Base-by-base conservation (phyloP, 805 yeast species). In the Saturnispora serradocipensis region DNA sequence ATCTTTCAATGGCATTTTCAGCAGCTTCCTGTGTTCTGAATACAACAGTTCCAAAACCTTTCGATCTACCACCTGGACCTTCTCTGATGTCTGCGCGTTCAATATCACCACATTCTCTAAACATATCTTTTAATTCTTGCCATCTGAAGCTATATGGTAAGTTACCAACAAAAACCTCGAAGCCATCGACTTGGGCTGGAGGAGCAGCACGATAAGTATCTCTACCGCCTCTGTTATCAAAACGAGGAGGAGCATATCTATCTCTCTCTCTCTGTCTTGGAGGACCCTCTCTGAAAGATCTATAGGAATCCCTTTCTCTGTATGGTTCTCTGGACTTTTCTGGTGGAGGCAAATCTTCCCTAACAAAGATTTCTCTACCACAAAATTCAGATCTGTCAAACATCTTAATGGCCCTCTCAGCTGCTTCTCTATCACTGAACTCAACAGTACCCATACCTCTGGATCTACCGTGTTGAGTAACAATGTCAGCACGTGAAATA, bases 371-470 rank as follows among this genome's bases (percentile, higher is more conserved):
- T 60, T 80, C 83, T 67, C 97, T 82, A 13, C 88, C 95, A 62
- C 73, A 68, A 56, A 82, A 77, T 35, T 71, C 72, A 30, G 81
- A 73, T 61, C 86, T 82, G 67, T 86, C 85, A 60, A 75, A 84
- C 59, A 78, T 73, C 50, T 73, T 69, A 60, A 89, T 87, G 11
- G 97, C 97, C 24, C 71, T 74, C 45, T 73, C 75, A 5, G 88
- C 96, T 51, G 81, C 84, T 16, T 76, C 82, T 54, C 74, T 73
- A 53, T 72, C 72, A 11, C 80, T 72, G 61, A 84, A 90, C 67
- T 89, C 97, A 42, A 89, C 96, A 24, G 96, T 87, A 40, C 90
- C 91, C 91, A 84, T 85, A 56, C 95, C 95, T 69, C 91, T 75
- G 62, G 88, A 84, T 61, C 84, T 84, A 52, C 95, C 95, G 59